Evolutionary conservation across 169 alveolate species (phyloP).

Genomic region (Cryptosporidium felis): DNA sequence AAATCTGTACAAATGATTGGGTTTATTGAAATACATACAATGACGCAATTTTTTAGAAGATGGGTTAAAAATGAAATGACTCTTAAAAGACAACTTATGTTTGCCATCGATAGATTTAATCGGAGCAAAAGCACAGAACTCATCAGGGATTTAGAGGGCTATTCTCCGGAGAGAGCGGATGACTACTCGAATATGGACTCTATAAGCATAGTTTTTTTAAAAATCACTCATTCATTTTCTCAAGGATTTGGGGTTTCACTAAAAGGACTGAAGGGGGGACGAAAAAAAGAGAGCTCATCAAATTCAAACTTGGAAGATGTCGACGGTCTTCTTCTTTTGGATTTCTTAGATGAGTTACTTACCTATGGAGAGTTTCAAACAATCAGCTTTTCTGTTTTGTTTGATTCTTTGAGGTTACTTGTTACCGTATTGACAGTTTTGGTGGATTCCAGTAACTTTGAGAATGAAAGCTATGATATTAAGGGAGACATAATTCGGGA

Average conservation of each 20-base stretch:
- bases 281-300: not conserved
- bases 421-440: conserved; percentile 9
- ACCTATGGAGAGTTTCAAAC: not conserved
- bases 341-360: conserved; percentile 21
- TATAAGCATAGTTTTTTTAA: conserved; percentile 3
- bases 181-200: not conserved
- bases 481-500: conserved; percentile 14
- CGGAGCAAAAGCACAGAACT: too few relatives aligned
- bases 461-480: conserved; percentile 17
- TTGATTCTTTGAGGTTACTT: conserved; percentile 44
- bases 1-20: not conserved
- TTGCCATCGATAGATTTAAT: not conserved
- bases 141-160: not conserved
- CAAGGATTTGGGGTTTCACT: conserved; percentile 26
- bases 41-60: conserved; percentile 8
- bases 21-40: conserved; percentile 1
- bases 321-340: not conserved
- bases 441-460: not conserved
- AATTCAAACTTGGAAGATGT: not conserved
- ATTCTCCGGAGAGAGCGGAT: not conserved
- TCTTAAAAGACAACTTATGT: conserved; percentile 17
- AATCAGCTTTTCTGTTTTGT: not conserved
- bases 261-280: not conserved
- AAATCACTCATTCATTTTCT: not conserved
- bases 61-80: conserved; percentile 17